Conservation (phyloP, 805 yeast species). For the Candida xiaguanensis region DNA sequence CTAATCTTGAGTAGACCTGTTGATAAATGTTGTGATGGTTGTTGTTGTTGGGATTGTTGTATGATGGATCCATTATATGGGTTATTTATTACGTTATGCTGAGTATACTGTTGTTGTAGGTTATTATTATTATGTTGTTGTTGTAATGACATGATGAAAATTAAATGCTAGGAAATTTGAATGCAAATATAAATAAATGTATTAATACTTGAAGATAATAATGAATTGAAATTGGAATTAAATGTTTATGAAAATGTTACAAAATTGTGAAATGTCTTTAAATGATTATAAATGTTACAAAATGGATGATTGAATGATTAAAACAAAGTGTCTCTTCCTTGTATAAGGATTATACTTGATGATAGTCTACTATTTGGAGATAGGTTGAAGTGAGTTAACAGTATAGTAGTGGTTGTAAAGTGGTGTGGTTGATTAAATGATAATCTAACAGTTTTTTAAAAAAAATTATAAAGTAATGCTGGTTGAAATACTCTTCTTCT, state of each 20-base stretch:
- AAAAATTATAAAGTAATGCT: too few species aligned
- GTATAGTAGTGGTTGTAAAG: too few species aligned
- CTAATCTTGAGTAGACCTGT: slow-evolving; percentile 27
- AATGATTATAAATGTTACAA: not conserved
- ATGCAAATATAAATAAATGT: not conserved
- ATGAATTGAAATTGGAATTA: slow-evolving; percentile 1
- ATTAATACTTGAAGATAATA: not conserved
- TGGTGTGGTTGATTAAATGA: too few species aligned
- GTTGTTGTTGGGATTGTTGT: not conserved
- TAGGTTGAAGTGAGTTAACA: too few species aligned
- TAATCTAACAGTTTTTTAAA: too few species aligned
- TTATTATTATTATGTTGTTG: not conserved
- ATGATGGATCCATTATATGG: not conserved
- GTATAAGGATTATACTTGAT: too few species aligned
- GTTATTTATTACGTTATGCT: not conserved
- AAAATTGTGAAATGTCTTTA: not conserved
- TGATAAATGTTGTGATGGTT: slow-evolving; percentile 8
- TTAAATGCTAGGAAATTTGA: not conserved
- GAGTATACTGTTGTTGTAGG: not conserved
- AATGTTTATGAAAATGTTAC: not conserved
- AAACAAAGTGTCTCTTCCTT: too few species aligned
- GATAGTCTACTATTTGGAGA: too few species aligned
- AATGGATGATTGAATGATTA: too few species aligned
- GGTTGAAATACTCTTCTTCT: too few species aligned
- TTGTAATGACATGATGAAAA: not conserved